Evolutionary conservation across 352 stramenopile genomes (phyloP), one percentile per base, ranked within the genome.

Genomic region (Globisporangium takayamanum): DNA sequence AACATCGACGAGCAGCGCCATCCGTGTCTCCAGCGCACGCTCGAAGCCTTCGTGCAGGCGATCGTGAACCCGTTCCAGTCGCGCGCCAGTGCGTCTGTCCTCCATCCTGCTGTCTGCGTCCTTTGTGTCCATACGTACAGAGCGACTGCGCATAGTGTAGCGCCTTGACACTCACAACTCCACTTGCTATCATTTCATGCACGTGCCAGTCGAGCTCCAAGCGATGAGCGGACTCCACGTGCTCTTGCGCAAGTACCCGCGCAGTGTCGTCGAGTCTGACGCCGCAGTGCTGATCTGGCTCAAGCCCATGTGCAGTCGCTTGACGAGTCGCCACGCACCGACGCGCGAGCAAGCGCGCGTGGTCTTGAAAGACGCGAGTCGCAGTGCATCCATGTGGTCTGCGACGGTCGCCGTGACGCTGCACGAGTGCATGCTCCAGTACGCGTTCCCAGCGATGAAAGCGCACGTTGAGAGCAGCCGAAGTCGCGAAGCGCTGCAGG

Each of bases 41-140:
- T 88, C n/a, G 80, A 88, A 60, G 73, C 66, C 11, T 57, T 88
- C 55, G 67, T 90, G 10, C 80, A 87, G 44, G 80, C 80, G 8
- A 79, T 88, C 25, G 68, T 87, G 33, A 90, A 88, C 47, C 76
- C 80, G 11, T 88, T 90, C 59, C 76, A 87, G 64, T 87, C 80
- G 0, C 76, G 80, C 20, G 55, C 66, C 39, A 88, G 77, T 85
- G 78, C 52, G 76, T 78, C 4, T 28, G 25, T 2, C 16, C 39
- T 20, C 30, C 16, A 12, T 54, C 20, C 18, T 47, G 22, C 22
- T 22, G 22, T 22, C 22, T 22, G 22, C 22, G 22, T 33, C 39
- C 36, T 6, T 14, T 37, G 14, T 47, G 30, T 28, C 56, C 39
- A 18, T 14, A 46, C 15, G 33, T 39, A 39, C 30, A 36, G 30